phyloP scores from a whole-genome alignment of 768 basidiomycete species.

The Kwoniella botswanensis region DNA sequence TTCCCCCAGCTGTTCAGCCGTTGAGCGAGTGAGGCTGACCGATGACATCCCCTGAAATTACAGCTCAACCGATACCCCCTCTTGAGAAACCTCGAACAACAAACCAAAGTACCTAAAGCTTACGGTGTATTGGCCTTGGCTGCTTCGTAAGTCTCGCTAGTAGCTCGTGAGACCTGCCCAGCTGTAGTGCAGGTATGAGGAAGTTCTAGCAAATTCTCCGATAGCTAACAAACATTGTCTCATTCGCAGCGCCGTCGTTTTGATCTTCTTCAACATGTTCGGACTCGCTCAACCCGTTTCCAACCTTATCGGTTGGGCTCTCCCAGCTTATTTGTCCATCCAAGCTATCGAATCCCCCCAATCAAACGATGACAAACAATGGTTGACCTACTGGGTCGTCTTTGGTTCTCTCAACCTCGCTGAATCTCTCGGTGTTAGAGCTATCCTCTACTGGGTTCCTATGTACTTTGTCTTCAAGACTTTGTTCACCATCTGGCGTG shows the following conservation, averaged over 20 bases:
- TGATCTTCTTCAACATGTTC: conserved; percentile 61
- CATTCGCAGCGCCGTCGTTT: conserved; percentile 47
- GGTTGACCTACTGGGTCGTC: conserved; percentile 96
- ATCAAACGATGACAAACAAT: conserved; percentile 83
- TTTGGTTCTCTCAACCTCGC: conserved; percentile 90
- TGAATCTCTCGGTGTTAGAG: conserved; percentile 79
- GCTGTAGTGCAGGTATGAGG: too few relatives aligned
- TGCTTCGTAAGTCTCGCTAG: conserved; percentile 65
- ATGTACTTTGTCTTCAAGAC: conserved; percentile 97
- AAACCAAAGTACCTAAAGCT: conserved; percentile 90
- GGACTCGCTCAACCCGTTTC: conserved; percentile 89
- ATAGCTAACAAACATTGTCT: neutral
- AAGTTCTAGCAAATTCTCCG: neutral
- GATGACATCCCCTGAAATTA: neutral
- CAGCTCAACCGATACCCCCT: conserved; percentile 77
- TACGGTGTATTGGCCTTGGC: conserved; percentile 80
- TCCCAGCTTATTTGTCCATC: conserved; percentile 94
- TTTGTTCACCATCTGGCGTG: conserved; percentile 86
- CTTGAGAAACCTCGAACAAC: conserved; percentile 80
- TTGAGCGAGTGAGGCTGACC: neutral
- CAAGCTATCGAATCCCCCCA: conserved; percentile 87
- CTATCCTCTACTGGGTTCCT: conserved; percentile 85
- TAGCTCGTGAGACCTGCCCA: too few relatives aligned
- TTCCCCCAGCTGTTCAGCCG: neutral
- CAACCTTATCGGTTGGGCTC: conserved; percentile 90